A percentile compares a stretch with the other conserved stretches of the same genome.
These are phyloP conservation scores for Pyronema domesticum DNA, from an alignment of 495 filamentous ascomycete genomes.

Conservation along the genomic window DNA sequence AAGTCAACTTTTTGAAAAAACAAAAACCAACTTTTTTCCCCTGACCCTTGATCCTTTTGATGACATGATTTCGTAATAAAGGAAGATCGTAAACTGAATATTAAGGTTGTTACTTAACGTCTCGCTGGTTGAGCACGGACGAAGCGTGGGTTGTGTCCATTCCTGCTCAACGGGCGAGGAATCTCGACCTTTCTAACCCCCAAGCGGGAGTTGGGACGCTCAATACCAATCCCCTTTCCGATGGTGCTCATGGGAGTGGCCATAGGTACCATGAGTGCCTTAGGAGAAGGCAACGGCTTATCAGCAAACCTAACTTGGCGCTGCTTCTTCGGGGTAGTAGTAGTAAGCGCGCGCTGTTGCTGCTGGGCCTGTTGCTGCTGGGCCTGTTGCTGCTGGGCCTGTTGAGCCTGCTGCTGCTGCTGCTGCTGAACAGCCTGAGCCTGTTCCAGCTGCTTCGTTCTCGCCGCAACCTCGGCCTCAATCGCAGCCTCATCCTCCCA, in stretches of 20 bases:
- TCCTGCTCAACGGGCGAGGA: conserved; percentile 16
- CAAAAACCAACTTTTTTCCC: not conserved
- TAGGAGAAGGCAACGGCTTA: conserved; percentile 2
- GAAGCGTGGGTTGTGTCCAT: conserved; percentile 9
- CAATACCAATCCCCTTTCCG: conserved; percentile 6
- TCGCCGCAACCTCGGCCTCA: conserved; percentile 8
- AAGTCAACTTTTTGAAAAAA: not conserved
- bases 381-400: not conserved
- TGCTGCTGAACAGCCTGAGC: not conserved
- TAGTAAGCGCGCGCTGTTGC: not conserved
- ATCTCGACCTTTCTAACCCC: conserved; percentile 17
- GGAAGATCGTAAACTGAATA: not conserved
- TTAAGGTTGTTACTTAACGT: not conserved
- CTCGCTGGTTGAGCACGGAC: not conserved
- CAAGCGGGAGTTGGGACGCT: conserved; percentile 17
- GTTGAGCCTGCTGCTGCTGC: not conserved
- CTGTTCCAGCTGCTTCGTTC: not conserved
- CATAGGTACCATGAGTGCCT: not conserved
- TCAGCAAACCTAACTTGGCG: conserved; percentile 17
- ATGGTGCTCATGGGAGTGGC: not conserved
- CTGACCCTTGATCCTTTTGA: not conserved
- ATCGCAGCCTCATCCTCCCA: conserved; percentile 23
- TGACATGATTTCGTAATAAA: not conserved
- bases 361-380: not conserved
- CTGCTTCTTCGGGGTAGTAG: not conserved